These are phyloP conservation scores for Wickerhamiella alocasiicola DNA, from an alignment of 805 yeast species.

Conservation along the genomic window DNA sequence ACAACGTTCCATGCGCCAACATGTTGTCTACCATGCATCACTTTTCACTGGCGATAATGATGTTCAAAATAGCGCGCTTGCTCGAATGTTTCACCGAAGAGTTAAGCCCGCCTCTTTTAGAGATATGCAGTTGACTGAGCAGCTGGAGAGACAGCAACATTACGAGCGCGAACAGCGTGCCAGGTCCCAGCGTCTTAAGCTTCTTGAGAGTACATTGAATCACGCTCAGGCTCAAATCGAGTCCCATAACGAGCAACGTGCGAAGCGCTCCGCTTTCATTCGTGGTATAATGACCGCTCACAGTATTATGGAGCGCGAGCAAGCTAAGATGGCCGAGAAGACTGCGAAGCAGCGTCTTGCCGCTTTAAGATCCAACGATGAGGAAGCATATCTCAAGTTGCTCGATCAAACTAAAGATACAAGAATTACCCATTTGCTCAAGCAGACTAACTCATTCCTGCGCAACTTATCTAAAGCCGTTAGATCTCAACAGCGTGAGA, in stretches of 20 bases:
- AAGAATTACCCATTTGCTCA: slow-evolving; percentile 86
- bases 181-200: slow-evolving; percentile 25
- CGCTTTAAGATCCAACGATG: slow-evolving; percentile 92
- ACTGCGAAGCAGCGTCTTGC: slow-evolving; percentile 97
- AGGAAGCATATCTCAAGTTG: slow-evolving; percentile 90
- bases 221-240: slow-evolving; percentile 23
- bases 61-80: slow-evolving; percentile 38
- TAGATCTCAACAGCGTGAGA: slow-evolving; percentile 56
- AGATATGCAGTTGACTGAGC: slow-evolving; percentile 54
- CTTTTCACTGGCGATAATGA: slow-evolving; percentile 54
- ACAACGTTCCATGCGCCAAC: slow-evolving; percentile 81
- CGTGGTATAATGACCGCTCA: slow-evolving; percentile 42
- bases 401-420: slow-evolving; percentile 96
- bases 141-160: slow-evolving; percentile 31
- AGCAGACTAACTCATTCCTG: slow-evolving; percentile 82
- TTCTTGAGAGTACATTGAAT: slow-evolving; percentile 21
- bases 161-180: slow-evolving; percentile 31
- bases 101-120: slow-evolving; percentile 45
- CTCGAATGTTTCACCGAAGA: slow-evolving; percentile 79
- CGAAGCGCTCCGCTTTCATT: slow-evolving; percentile 20
- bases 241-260: slow-evolving; percentile 17
- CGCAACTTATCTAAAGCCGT: slow-evolving; percentile 87
- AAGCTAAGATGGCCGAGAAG: slow-evolving; percentile 73
- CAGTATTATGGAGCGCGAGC: slow-evolving; percentile 72
- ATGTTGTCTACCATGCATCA: slow-evolving; percentile 58